A percentile compares a stretch with the other conserved stretches of the same genome.
Conservation (phyloP, 1,139 yeast genomes). For the Suhomyces yuchorum region DNA sequence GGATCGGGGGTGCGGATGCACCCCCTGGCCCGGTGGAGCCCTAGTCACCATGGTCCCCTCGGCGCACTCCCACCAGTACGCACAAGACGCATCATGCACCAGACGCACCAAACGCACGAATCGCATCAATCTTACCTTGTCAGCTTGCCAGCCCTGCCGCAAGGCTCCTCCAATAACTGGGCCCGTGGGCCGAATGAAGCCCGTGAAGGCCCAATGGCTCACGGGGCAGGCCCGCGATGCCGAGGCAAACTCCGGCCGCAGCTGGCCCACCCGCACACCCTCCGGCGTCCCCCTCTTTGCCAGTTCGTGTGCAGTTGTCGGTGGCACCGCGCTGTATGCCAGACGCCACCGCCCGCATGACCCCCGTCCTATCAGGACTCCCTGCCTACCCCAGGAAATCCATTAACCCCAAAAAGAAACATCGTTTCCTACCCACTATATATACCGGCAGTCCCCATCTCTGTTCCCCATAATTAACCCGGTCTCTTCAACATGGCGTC, state of each 20-base stretch:
- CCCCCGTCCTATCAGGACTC: constrained; percentile 4
- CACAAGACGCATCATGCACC: not conserved
- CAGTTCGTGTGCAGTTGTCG: too few relatives aligned
- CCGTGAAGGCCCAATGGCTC: too few relatives aligned
- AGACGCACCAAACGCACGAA: not conserved
- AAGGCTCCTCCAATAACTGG: too few relatives aligned
- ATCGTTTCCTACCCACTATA: not conserved
- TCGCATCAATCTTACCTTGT: not conserved
- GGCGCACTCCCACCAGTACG: not conserved
- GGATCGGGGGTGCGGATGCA: not conserved
- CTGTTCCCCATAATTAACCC: not conserved
- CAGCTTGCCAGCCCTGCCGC: too few relatives aligned
- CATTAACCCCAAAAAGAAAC: constrained; percentile 7
- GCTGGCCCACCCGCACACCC: not conserved
- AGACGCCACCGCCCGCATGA: not conserved
- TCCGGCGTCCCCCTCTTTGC: not conserved
- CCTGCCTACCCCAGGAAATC: constrained; percentile 12
- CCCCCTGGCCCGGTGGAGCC: not conserved
- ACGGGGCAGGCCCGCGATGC: not conserved
- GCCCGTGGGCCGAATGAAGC: too few relatives aligned
- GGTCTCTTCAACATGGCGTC: constrained; percentile 20
- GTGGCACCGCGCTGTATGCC: not conserved
- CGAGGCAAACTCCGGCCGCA: not conserved
- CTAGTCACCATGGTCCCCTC: not conserved
- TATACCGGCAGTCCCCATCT: not conserved